Base-by-base conservation (phyloP, 768 basidiomycete species). In the Vararia minispora region DNA sequence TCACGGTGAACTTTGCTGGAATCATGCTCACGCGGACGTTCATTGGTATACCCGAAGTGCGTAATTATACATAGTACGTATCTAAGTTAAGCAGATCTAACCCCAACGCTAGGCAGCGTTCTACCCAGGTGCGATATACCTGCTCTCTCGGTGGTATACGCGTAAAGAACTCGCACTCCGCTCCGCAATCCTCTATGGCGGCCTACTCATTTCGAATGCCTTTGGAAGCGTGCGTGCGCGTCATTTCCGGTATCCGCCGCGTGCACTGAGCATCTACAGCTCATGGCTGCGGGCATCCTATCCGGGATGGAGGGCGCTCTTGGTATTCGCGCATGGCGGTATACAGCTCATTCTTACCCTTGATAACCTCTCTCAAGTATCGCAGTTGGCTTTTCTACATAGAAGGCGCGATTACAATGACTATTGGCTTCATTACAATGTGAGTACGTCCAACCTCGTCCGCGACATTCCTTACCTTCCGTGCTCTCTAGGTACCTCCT, bases 261-360 rank as follows among this genome's bases (percentile, higher is more conserved):
- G 20, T n/a, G 6, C 21, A 12, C 18, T 18, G 14, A 29, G 40
- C 34, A 8, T 27, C 43, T 25, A 14, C 42, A 80, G 73, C 53
- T 83, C 6, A 71, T 84, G 50, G 84, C 80, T 12, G 81, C 81
- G n/a, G 82, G 78, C 9, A 79, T 85, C 38, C 64, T 88, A 12
- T 59, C 64, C 1, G 67, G 64, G 29, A 79, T 85, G 80, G 70
- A 86, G 43, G 80, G 78, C 1, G 65, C 64, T 35, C 60, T 70
- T 4, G 81, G 80, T 2, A 74, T 80, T 28, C 53, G 74, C 21
- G 79, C 77, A 8, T 85, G 82, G 82, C 51, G 76, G 62, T 85
- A 74, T 76, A 75, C 44, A 42, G 61, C 40, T 10, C 14, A n/a
- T 14, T 8, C n/a, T 13, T 0, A 3, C 5, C 30, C 22, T 37